Percentiles rank a stretch among this genome's conserved stretches.
Evolutionary conservation across 371 early-diverging fungal genomes (phyloP).

Genomic region (Chytridiales sp.): DNA sequence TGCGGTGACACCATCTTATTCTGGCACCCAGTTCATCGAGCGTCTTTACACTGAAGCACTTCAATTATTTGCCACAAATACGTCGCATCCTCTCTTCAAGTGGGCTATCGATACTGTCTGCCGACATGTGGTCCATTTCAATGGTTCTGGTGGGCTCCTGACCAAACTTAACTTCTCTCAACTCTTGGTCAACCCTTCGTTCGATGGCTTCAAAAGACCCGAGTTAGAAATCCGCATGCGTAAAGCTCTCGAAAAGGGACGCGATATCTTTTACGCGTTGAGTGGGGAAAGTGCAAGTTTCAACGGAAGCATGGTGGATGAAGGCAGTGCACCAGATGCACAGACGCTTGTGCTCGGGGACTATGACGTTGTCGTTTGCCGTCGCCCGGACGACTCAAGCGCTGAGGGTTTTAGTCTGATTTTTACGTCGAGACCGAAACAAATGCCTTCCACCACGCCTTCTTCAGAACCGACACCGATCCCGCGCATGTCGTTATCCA

Average conservation of each 20-base stretch:
- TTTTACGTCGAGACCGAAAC: too few relatives aligned
- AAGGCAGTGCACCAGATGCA: too few relatives aligned
- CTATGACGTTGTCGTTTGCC: too few relatives aligned
- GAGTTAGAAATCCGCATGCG: slow-evolving; percentile 1
- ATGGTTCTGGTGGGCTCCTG: slow-evolving; percentile 1
- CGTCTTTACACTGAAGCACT: neutral
- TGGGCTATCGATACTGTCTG: slow-evolving; percentile 15
- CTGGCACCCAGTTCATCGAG: neutral
- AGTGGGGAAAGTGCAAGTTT: neutral
- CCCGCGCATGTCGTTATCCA: neutral
- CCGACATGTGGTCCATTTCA: slow-evolving; percentile 4
- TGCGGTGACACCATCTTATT: slow-evolving; percentile 11
- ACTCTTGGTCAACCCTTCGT: slow-evolving; percentile 6
- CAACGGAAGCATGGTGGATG: too few relatives aligned
- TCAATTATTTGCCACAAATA: neutral
- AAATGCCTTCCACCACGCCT: too few relatives aligned
- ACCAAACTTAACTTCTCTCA: neutral
- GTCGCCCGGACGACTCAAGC: too few relatives aligned
- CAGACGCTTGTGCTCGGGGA: too few relatives aligned
- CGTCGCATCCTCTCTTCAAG: slow-evolving; percentile 19
- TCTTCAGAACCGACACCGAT: too few relatives aligned
- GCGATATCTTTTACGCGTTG: neutral
- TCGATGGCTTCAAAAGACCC: too few relatives aligned
- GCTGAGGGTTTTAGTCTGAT: too few relatives aligned
- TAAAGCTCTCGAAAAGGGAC: neutral